These are phyloP conservation scores for Neurospora cerealis DNA, from an alignment of 495 filamentous ascomycete genomes.

Conservation along the genomic window DNA sequence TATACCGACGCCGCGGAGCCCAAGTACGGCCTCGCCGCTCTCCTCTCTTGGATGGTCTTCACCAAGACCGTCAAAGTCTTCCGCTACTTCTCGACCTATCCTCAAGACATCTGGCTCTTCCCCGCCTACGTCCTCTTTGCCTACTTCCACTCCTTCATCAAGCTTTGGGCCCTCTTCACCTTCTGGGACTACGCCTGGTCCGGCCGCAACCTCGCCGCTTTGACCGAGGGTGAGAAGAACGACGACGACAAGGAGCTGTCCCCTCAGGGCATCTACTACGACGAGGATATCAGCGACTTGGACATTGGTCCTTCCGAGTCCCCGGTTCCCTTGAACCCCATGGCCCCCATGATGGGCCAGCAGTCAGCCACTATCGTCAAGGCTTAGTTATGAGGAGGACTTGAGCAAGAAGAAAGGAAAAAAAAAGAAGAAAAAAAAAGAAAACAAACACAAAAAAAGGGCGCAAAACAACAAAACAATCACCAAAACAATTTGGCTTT, in stretches of 20 bases:
- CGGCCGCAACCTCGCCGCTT: constrained; percentile 12
- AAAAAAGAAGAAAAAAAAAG: background rate
- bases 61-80: constrained; percentile 54
- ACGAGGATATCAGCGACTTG: background rate
- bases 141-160: constrained; percentile 53
- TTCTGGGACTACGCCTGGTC: constrained; percentile 26
- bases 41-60: constrained; percentile 34
- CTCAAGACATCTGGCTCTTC: constrained; percentile 44
- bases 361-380: background rate
- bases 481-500: background rate
- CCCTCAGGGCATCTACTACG: background rate
- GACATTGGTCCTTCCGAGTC: background rate
- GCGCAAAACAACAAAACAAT: background rate
- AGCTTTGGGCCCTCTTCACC: constrained; percentile 51
- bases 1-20: background rate
- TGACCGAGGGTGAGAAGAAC: background rate
- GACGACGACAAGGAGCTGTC: background rate
- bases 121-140: constrained; percentile 46
- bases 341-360: background rate
- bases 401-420: background rate
- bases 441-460: background rate
- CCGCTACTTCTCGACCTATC: constrained; percentile 47
- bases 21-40: background rate
- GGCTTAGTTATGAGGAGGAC: background rate
- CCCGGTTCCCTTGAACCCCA: background rate